Evolutionary conservation across 345 rosid genomes (phyloP), one percentile per base, ranked within the genome.

Genomic region (Excoecaria cochinchinensis): DNA sequence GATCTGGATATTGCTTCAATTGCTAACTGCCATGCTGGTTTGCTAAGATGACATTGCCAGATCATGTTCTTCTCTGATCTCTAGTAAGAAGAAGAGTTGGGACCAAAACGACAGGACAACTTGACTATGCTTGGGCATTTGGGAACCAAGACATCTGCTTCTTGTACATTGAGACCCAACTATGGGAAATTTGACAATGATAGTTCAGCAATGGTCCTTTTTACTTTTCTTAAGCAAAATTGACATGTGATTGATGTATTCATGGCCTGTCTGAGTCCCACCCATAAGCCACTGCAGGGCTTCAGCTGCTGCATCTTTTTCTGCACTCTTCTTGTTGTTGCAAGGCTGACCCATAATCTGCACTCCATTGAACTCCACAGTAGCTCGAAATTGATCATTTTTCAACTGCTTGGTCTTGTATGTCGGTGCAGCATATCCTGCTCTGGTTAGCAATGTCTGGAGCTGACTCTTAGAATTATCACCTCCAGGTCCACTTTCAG

Each of bases 221-320:
- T 91, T 89, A 86, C 94, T 90, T 86, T 85, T 90, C 88, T 95
- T 92, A 77, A 87, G 85, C 79, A 89, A 57, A 72, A 86, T 84
- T 11, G 97, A 88, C 92, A 92, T 86, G 72, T 89, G 89, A 73
- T 82, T 83, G 75, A 89, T 68, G 71, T 77, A 81, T 46, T 88
- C 91, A 59, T 76, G 84, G 65, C 86, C 85, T 11, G 85, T 81
- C 76, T 74, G 82, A 24, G 84, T 74, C 66, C 86, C 87, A 53
- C 90, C 87, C 89, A 83, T 84, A 79, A 95, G 82, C 92, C 91
- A 91, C 83, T 82, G 88, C 77, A 95, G 83, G 79, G 97, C 97
- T 84, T 91, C 93, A 19, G 97, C 92, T 19, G 97, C 97, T 15
- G 97, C 99, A 80, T 95, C 99, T 73, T 95, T 95, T 88, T 95